Conservation (phyloP, 2,329 filamentous ascomycete species). For the Bipolaris oryzae region DNA sequence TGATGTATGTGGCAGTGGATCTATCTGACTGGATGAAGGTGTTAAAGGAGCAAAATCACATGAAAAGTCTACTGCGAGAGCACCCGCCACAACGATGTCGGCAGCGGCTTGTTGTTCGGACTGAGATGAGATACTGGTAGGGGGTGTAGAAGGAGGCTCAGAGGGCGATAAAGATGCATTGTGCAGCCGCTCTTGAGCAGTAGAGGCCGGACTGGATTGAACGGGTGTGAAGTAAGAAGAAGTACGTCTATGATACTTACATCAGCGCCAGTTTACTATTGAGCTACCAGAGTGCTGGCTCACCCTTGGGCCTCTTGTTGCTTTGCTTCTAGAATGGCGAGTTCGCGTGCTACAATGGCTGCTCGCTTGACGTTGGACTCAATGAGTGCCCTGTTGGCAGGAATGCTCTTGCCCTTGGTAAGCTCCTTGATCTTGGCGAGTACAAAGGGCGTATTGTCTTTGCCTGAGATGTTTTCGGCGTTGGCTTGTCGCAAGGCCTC, state of each 20-base stretch:
- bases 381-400: conserved; percentile 74
- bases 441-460: conserved; percentile 83
- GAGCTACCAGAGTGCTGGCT: conserved; percentile 43
- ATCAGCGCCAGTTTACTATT: conserved; percentile 44
- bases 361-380: conserved; percentile 70
- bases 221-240: conserved; percentile 32
- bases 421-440: conserved; percentile 79
- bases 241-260: conserved; percentile 45
- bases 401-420: conserved; percentile 72
- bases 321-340: conserved; percentile 60
- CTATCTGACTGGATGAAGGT: conserved; percentile 45
- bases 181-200: conserved; percentile 16
- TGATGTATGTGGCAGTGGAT: conserved; percentile 73
- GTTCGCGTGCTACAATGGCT: conserved; percentile 67
- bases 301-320: conserved; percentile 45
- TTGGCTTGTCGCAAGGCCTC: conserved; percentile 49
- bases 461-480: conserved; percentile 63
- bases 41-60: conserved; percentile 72
- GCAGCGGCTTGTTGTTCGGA: conserved; percentile 10
- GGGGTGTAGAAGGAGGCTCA: conserved; percentile 16
- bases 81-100: conserved; percentile 87
- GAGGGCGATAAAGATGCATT: conserved; percentile 25
- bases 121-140: conserved; percentile 5
- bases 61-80: conserved; percentile 83
- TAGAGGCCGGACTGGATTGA: conserved; percentile 22